Percentiles rank a stretch among this genome's conserved stretches.
Evolutionary conservation across 2,329 filamentous ascomycete species (phyloP).

Genomic region (Neopestalotiopsis rosae): DNA sequence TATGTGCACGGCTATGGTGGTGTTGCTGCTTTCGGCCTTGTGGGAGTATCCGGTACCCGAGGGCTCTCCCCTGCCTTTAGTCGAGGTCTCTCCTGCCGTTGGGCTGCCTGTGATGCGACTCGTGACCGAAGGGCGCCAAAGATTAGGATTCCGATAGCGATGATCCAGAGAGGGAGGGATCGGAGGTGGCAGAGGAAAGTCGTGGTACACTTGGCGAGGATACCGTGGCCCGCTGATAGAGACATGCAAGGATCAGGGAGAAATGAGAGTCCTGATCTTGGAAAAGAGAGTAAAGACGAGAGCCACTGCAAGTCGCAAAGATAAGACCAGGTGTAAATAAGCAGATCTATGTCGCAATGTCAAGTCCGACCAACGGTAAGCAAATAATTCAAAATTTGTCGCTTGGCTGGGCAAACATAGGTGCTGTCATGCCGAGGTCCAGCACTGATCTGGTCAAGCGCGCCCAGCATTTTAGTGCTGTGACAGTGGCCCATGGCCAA

Average conservation of each 20-base stretch:
- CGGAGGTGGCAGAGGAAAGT: constrained; percentile 47
- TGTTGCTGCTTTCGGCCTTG: neutral
- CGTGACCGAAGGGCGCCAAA: constrained; percentile 39
- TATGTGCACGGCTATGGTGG: neutral
- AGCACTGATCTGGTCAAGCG: neutral
- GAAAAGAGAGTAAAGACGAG: neutral
- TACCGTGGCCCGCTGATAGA: constrained; percentile 28
- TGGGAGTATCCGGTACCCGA: neutral
- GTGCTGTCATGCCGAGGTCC: neutral
- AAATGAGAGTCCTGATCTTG: neutral
- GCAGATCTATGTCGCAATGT: neutral
- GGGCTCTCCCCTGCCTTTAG: constrained; percentile 1
- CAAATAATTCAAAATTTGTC: neutral
- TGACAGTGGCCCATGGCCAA: neutral
- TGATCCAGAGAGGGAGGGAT: constrained; percentile 46
- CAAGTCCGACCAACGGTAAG: neutral
- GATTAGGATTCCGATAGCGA: constrained; percentile 43
- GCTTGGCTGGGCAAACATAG: neutral
- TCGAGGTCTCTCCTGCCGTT: constrained; percentile 16
- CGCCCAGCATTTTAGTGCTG: neutral
- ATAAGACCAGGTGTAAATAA: neutral
- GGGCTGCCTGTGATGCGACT: constrained; percentile 21
- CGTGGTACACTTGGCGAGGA: constrained; percentile 48
- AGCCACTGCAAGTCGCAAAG: neutral
- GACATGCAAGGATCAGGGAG: constrained; percentile 27